These are phyloP conservation scores for Kodamaea nitidulidarum DNA, from an alignment of 805 yeast species.

Conservation along the genomic window DNA sequence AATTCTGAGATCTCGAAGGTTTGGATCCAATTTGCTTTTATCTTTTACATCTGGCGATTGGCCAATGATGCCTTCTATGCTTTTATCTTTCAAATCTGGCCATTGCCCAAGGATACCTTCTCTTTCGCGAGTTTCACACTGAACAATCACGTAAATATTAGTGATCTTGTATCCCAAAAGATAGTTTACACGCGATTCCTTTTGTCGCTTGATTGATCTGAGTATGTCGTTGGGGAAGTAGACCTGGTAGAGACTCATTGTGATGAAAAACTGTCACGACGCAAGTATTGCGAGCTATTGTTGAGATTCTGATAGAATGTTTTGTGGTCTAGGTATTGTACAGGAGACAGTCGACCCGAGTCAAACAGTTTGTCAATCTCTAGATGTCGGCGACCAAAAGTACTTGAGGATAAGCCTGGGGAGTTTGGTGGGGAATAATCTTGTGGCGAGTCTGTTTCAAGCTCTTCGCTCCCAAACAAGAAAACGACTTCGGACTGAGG, in stretches of 20 bases:
- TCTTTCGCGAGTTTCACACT: background rate
- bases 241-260: conserved; percentile 24
- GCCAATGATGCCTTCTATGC: no score
- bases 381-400: background rate
- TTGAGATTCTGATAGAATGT: conserved; percentile 29
- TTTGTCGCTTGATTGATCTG: conserved; percentile 10
- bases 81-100: no score
- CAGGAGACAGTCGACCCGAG: conserved; percentile 1
- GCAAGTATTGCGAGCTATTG: conserved; percentile 39
- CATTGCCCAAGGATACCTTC: no score
- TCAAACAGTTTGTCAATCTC: conserved; percentile 2
- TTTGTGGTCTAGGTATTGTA: conserved; percentile 11
- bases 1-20: background rate
- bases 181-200: background rate
- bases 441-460: background rate
- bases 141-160: conserved; percentile 14
- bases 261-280: conserved; percentile 37
- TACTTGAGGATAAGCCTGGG: background rate
- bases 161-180: conserved; percentile 25
- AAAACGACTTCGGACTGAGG: background rate
- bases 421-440: background rate
- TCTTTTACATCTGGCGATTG: no score
- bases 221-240: conserved; percentile 34
- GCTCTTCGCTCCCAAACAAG: background rate
- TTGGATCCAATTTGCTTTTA: no score